A percentile compares a stretch with the other conserved stretches of the same genome.
Conservation (phyloP, 2,329 filamentous ascomycete genomes). For the Clarireedia hainanense region DNA sequence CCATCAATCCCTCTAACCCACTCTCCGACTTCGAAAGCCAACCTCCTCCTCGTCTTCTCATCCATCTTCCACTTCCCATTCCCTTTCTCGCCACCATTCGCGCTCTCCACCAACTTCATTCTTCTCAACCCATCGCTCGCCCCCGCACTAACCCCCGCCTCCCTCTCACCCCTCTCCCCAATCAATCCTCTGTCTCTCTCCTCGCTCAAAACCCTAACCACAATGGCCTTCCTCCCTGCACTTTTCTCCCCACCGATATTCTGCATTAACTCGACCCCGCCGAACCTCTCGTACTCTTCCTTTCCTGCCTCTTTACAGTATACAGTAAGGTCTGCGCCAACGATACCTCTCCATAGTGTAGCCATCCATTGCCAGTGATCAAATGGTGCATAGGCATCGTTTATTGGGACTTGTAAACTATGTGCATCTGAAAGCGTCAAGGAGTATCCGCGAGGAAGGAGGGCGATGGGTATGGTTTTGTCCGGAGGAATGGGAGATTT, state of each 20-base stretch:
- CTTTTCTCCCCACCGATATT: constrained; percentile 40
- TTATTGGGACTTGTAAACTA: constrained; percentile 64
- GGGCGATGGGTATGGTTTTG: constrained; percentile 54
- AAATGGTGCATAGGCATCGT: constrained; percentile 69
- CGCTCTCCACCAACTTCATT: background rate
- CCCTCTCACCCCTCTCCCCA: constrained; percentile 67
- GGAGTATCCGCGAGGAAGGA: constrained; percentile 72
- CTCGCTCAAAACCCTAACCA: constrained; percentile 49
- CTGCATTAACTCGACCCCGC: constrained; percentile 49
- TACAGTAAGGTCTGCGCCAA: constrained; percentile 73
- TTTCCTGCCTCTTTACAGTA: constrained; percentile 43
- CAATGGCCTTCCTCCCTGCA: constrained; percentile 43
- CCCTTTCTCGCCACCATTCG: background rate
- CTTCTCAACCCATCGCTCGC: background rate
- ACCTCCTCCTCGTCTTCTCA: constrained; percentile 62
- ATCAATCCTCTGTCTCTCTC: constrained; percentile 66
- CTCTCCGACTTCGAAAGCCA: constrained; percentile 84
- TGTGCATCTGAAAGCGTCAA: constrained; percentile 71
- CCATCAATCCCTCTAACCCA: constrained; percentile 45
- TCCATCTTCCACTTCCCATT: constrained; percentile 40
- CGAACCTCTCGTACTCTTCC: constrained; percentile 34
- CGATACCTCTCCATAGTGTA: constrained; percentile 80
- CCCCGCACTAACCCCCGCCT: constrained; percentile 16
- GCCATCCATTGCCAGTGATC: constrained; percentile 99
- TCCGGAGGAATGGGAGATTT: constrained; percentile 14